These are phyloP conservation scores for Lablab purpureus DNA, from an alignment of 306 rosid genomes.

Conservation along the genomic window DNA sequence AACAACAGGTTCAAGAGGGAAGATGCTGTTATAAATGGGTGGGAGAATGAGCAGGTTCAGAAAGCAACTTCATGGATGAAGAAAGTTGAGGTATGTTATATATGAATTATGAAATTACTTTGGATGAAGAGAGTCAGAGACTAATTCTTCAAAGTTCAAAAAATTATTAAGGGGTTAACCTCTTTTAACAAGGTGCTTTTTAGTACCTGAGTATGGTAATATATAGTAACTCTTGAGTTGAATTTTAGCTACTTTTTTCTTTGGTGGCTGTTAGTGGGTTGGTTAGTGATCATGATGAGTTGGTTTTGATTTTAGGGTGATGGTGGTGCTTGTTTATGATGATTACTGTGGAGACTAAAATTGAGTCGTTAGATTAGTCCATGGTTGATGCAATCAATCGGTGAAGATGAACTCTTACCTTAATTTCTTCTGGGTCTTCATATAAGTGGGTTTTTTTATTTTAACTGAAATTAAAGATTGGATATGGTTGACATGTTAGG, in stretches of 20 bases:
- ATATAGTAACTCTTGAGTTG: background rate
- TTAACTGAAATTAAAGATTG: background rate
- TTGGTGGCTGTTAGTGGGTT: slow-evolving; percentile 6
- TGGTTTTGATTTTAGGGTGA: slow-evolving; percentile 16
- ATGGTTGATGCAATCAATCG: slow-evolving; percentile 25
- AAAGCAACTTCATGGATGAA: slow-evolving; percentile 84
- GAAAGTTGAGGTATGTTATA: slow-evolving; percentile 75
- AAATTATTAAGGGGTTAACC: background rate
- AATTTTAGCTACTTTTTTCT: slow-evolving; percentile 1
- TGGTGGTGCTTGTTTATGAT: slow-evolving; percentile 27
- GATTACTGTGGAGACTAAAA: slow-evolving; percentile 30
- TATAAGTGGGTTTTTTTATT: background rate
- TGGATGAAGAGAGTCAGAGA: background rate
- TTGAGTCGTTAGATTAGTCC: background rate
- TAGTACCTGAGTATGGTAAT: background rate
- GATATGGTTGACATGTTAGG: background rate
- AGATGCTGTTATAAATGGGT: slow-evolving; percentile 75
- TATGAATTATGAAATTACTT: background rate
- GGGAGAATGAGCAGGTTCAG: slow-evolving; percentile 84
- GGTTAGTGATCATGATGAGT: slow-evolving; percentile 9
- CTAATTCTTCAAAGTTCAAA: background rate
- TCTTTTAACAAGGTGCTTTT: background rate
- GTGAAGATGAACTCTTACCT: background rate
- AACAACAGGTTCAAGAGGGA: slow-evolving; percentile 92
- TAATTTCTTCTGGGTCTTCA: slow-evolving; percentile 26